phyloP scores from a whole-genome alignment of 2,329 filamentous ascomycete species.

The Talaromyces sp. region DNA sequence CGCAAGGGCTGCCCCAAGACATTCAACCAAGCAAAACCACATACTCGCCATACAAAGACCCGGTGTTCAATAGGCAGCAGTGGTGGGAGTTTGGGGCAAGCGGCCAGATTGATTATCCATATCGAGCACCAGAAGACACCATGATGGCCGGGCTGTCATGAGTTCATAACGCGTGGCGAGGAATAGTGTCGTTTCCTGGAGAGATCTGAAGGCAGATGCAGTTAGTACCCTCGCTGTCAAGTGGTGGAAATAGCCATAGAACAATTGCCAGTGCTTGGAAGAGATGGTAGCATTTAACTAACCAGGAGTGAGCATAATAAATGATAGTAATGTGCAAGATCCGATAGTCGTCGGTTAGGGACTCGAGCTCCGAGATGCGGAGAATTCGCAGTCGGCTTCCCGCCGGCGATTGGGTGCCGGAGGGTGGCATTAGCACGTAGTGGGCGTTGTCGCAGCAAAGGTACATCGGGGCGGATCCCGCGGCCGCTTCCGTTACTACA shows the following conservation, averaged over 20 bases:
- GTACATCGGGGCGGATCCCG: slow-evolving; percentile 10
- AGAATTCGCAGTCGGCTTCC: neutral
- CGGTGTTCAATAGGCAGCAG: slow-evolving; percentile 34
- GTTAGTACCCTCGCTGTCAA: too few relatives aligned
- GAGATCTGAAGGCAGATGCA: too few relatives aligned
- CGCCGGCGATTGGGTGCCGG: neutral
- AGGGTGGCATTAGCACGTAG: slow-evolving; percentile 2
- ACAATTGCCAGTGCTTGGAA: too few relatives aligned
- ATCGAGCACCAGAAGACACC: neutral
- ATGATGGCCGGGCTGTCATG: neutral
- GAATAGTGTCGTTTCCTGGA: too few relatives aligned
- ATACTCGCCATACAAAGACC: slow-evolving; percentile 36
- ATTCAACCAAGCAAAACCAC: slow-evolving; percentile 20
- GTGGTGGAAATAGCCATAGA: too few relatives aligned
- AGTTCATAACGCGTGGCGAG: too few relatives aligned
- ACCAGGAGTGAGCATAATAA: neutral
- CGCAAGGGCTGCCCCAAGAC: neutral
- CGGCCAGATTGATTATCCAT: neutral
- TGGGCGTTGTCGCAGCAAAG: slow-evolving; percentile 8
- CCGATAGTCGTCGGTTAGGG: slow-evolving; percentile 9
- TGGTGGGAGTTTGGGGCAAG: slow-evolving; percentile 33
- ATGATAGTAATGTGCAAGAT: neutral
- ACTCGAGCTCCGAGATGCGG: slow-evolving; percentile 8
- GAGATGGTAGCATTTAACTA: too few relatives aligned
- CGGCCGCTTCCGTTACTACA: slow-evolving; percentile 12